Evolutionary conservation across 2,329 filamentous ascomycete genomes (phyloP), one percentile per base, ranked within the genome.

Genomic region (Huntiella savannae): DNA sequence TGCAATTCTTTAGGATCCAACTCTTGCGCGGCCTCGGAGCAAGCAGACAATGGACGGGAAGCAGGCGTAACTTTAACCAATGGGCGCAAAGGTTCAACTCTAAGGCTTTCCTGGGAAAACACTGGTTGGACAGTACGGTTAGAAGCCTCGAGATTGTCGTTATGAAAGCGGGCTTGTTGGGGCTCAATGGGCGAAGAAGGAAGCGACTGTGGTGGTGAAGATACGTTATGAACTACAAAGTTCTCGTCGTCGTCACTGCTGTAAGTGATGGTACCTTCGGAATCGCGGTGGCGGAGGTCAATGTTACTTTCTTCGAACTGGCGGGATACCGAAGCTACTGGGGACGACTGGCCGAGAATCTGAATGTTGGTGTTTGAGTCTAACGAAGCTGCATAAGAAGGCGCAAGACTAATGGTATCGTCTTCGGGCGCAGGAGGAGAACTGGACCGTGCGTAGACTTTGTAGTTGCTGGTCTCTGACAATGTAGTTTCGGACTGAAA

Each of bases 81-180:
- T 6, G 70, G 65, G 40, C 65, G 63, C 13, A 79, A 59, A 0
- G 75, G 73, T 6, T 70, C 63, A 11, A 78, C 70, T 10, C 72
- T 54, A 28, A 79, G 61, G 51, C 73, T 78, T 54, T 78, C 75
- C 51, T 73, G 72, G 0, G 75, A 78, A 55, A 71, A 77, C 47
- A 67, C 64, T 15, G 61, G 59, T 4, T 62, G 62, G 1, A 50
- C 44, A 12, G 44, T 45, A 15, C 22, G 40, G 5, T 10, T 17
- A 11, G 32, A 19, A 17, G 8, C 32, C 13, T 13, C 11, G 28
- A n/a, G 15, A 10, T 22, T n/a, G 40, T 43, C 32, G n/a, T 33
- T 32, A 16, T n/a, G 17, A 13, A 43, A 43, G 15, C 34, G 40
- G 28, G 40, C 11, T 19, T 43, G 13, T 7, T 43, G 40, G 6